phyloP scores from a whole-genome alignment of 805 yeast species.

The Zygosaccharomyces lentus region DNA sequence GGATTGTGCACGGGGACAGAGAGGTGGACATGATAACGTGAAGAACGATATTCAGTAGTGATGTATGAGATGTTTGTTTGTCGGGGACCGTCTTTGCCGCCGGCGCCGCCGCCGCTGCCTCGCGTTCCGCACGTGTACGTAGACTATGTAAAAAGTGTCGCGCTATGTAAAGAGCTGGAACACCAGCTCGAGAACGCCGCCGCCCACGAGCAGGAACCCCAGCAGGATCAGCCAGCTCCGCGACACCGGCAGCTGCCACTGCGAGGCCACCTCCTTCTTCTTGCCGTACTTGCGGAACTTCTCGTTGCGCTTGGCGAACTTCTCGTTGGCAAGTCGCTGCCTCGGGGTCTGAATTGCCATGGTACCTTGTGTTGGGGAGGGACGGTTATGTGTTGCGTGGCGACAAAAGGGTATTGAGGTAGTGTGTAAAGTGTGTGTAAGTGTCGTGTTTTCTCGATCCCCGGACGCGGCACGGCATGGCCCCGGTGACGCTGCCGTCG shows the following conservation, averaged over 20 bases:
- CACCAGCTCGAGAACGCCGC: conserved; percentile 70
- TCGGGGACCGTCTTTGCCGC: no score
- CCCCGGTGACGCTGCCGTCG: no score
- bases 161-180: conserved; percentile 44
- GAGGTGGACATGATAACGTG: no score
- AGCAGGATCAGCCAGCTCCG: conserved; percentile 60
- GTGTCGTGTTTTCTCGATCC: background rate
- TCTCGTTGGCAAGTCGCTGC: conserved; percentile 83
- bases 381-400: no score
- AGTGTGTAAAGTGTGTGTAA: background rate
- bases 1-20: no score
- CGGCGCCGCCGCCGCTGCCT: no score
- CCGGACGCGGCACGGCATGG: no score
- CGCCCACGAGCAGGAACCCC: conserved; percentile 71
- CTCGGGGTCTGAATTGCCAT: conserved; percentile 78
- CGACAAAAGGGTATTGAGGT: background rate
- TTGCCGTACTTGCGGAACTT: conserved; percentile 63
- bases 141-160: background rate
- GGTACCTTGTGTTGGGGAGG: background rate
- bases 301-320: conserved; percentile 70
- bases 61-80: no score
- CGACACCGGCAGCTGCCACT: conserved; percentile 50
- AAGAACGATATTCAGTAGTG: no score
- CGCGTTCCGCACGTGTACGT: background rate
- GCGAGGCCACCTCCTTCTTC: conserved; percentile 42